A percentile compares a stretch with the other conserved stretches of the same genome.
phyloP scores from a whole-genome alignment of 169 alveolate genomes.

The Cryptosporidium meleagridis region DNA sequence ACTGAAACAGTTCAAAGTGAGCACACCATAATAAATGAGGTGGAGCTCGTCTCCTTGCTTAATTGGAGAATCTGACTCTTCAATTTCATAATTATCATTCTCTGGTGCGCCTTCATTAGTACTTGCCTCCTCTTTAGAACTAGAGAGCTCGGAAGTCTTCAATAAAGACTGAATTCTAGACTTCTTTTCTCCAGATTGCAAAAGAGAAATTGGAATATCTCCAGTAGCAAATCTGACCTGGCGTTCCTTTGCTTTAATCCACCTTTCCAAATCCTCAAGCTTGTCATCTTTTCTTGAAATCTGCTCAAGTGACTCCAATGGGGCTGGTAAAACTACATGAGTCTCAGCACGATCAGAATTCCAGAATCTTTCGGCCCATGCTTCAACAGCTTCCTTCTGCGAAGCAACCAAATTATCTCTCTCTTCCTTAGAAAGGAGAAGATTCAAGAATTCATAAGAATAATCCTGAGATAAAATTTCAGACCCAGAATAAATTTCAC shows the following conservation, averaged over 20 bases:
- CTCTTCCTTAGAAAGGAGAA: constrained; percentile 21
- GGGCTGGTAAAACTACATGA: constrained; percentile 24
- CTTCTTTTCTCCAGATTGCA: not conserved
- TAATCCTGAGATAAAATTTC: not conserved
- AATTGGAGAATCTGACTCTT: not conserved
- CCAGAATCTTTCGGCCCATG: constrained; percentile 49
- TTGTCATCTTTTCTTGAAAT: constrained; percentile 9
- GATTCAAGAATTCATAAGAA: constrained; percentile 26
- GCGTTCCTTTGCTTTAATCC: constrained; percentile 36
- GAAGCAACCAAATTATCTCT: not conserved
- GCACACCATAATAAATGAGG: constrained; percentile 29
- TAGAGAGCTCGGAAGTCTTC: not conserved
- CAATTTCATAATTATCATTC: not conserved
- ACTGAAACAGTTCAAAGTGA: constrained; percentile 42
- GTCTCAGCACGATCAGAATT: constrained; percentile 14
- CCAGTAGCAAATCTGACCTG: constrained; percentile 13
- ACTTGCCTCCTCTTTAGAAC: not conserved
- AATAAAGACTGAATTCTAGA: not conserved
- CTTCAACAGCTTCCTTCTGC: constrained; percentile 13
- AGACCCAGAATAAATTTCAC: constrained; percentile 24
- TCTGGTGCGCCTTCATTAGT: not conserved
- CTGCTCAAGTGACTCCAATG: constrained; percentile 18
- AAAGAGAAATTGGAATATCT: constrained; percentile 25
- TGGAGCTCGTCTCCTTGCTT: constrained; percentile 39
- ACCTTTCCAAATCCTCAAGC: constrained; percentile 16